Conservation (phyloP, 1,139 yeast species). For the Pichia sp. region DNA sequence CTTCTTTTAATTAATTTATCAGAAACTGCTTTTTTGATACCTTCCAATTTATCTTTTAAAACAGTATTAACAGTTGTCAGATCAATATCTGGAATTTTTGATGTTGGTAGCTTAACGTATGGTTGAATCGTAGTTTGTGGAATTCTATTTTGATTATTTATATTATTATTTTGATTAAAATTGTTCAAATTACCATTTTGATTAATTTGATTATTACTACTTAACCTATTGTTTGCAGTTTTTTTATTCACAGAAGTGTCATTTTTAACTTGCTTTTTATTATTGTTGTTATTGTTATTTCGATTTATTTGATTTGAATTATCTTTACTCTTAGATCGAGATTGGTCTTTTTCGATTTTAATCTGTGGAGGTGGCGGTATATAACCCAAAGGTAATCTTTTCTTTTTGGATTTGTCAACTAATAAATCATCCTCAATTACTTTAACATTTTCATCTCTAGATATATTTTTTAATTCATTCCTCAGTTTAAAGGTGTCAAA, state of each 20-base stretch:
- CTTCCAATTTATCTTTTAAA: constrained; percentile 67
- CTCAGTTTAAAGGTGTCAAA: constrained; percentile 63
- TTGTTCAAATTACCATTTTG: background rate
- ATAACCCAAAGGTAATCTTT: constrained; percentile 29
- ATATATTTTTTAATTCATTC: constrained; percentile 61
- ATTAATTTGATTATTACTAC: background rate
- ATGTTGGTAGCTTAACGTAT: constrained; percentile 79
- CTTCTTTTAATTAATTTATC: constrained; percentile 74
- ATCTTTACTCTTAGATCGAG: background rate
- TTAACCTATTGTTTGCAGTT: background rate
- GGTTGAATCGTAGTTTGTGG: constrained; percentile 48
- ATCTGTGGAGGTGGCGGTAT: constrained; percentile 19
- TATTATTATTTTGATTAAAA: background rate
- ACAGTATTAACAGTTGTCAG: constrained; percentile 76
- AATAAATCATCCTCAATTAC: constrained; percentile 81
- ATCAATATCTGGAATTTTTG: constrained; percentile 90
- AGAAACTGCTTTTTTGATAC: constrained; percentile 72
- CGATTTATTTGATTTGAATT: background rate
- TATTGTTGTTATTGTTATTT: background rate
- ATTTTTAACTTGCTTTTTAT: background rate
- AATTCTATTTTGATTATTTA: constrained; percentile 6
- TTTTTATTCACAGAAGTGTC: background rate
- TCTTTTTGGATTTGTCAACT: constrained; percentile 72
- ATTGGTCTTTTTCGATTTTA: background rate
- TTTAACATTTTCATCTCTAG: constrained; percentile 66